Evolutionary conservation across 352 stramenopile genomes (phyloP).

Genomic region (Phytopythium aichiense): DNA sequence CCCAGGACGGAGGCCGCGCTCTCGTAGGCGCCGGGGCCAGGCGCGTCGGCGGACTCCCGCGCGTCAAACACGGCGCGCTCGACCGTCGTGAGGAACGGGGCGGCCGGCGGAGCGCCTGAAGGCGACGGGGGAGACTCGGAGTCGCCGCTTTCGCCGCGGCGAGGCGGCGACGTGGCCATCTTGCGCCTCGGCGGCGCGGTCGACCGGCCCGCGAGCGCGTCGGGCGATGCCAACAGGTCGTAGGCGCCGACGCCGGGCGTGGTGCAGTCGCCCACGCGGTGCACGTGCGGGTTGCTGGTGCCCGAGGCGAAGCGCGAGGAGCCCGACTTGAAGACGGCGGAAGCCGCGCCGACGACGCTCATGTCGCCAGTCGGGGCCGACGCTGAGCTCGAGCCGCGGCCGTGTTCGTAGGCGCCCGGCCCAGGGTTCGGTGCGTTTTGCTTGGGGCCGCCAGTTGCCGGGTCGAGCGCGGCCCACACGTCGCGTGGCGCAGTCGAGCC

Average conservation of each 20-base stretch:
- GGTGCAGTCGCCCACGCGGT: conserved; percentile 41
- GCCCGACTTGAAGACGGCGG: conserved; percentile 54
- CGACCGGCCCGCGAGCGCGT: not conserved
- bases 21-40: conserved; percentile 49
- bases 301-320: conserved; percentile 40
- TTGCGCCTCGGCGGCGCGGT: not conserved
- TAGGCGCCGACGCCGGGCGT: conserved; percentile 49
- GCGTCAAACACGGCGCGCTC: conserved; percentile 40
- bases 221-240: conserved; percentile 16
- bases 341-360: conserved; percentile 6
- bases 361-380: not conserved
- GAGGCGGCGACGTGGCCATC: not conserved
- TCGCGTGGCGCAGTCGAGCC: conserved; percentile 71
- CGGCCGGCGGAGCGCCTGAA: not conserved
- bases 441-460: conserved; percentile 24
- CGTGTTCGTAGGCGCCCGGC: conserved; percentile 50
- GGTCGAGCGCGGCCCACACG: conserved; percentile 58
- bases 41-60: conserved; percentile 32
- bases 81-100: conserved; percentile 40
- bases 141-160: not conserved
- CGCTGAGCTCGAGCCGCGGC: not conserved
- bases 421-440: conserved; percentile 36
- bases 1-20: conserved; percentile 8
- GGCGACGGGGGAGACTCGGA: not conserved
- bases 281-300: conserved; percentile 31